Evolutionary conservation across 2,329 filamentous ascomycete species (phyloP).

Genomic region (Epichloe aotearoae): DNA sequence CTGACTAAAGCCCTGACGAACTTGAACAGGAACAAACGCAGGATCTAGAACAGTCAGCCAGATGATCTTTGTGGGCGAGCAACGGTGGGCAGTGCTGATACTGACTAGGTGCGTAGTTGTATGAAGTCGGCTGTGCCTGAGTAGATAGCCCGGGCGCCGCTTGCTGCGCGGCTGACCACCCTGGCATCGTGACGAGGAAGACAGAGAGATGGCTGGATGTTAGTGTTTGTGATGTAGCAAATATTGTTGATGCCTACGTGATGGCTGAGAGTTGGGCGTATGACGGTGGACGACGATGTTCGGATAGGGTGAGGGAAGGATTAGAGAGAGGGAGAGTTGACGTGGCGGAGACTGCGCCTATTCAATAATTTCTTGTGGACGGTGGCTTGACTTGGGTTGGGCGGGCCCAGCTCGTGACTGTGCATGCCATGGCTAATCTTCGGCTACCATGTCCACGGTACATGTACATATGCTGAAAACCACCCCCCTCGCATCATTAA

Average conservation of each 20-base stretch:
- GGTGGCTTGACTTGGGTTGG: not conserved
- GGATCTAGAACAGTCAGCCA: conserved; percentile 27
- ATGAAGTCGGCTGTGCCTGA: conserved; percentile 20
- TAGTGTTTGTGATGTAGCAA: conserved; percentile 3
- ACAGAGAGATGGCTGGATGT: conserved; percentile 2
- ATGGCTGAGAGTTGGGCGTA: not conserved
- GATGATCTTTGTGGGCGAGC: not conserved
- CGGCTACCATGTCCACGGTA: not conserved
- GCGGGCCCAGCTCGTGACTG: not conserved
- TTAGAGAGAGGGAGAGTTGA: not conserved
- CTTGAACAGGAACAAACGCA: conserved; percentile 48
- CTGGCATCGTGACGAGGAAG: conserved; percentile 20
- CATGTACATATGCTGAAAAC: no score
- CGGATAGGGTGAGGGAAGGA: not conserved
- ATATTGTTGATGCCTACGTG: not conserved
- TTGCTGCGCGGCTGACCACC: conserved; percentile 24
- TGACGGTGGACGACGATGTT: not conserved
- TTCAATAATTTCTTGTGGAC: not conserved
- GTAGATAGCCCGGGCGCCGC: conserved; percentile 28
- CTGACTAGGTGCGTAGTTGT: conserved; percentile 27
- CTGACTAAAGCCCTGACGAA: conserved; percentile 45
- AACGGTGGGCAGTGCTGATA: conserved; percentile 6
- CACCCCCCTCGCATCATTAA: no score
- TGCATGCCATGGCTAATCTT: not conserved
- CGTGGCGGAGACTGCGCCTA: not conserved